Percentiles rank a stretch among this genome's conserved stretches.
Conservation (phyloP, 192 early-diverging fungal genomes). For the Podochytrium sp. region DNA sequence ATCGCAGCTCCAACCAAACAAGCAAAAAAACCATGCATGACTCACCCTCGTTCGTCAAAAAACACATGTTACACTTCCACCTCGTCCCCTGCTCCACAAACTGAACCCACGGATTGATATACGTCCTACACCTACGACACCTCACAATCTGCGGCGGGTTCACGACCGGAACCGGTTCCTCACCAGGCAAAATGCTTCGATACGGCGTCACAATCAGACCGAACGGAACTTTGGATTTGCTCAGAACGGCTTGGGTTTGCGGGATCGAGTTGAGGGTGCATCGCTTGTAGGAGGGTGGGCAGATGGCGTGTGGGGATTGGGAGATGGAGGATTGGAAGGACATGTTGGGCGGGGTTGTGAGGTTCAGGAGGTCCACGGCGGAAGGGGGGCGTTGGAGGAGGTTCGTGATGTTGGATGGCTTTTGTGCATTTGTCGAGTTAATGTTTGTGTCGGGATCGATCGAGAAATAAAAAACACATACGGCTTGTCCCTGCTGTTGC, state of each 20-base stretch:
- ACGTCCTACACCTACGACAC: conserved; percentile 92
- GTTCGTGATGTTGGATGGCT: conserved; percentile 7
- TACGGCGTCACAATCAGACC: conserved; percentile 92
- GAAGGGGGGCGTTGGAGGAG: conserved; percentile 19
- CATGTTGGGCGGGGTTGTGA: conserved; percentile 4
- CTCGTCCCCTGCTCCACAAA: conserved; percentile 95
- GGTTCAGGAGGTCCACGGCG: conserved; percentile 14
- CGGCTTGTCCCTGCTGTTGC: neutral
- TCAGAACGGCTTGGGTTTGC: conserved; percentile 76
- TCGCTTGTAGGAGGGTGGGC: conserved; percentile 81
- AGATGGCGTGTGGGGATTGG: conserved; percentile 60
- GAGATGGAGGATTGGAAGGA: conserved; percentile 43
- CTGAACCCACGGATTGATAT: conserved; percentile 95
- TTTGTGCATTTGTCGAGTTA: neutral
- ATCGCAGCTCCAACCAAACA: neutral
- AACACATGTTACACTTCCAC: conserved; percentile 97
- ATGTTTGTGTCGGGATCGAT: no score
- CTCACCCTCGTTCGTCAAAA: conserved; percentile 84
- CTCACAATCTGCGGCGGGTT: conserved; percentile 90
- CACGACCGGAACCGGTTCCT: conserved; percentile 83
- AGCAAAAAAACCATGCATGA: neutral
- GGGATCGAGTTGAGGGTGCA: conserved; percentile 91
- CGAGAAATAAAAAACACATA: neutral
- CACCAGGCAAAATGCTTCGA: conserved; percentile 69
- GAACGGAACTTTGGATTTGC: conserved; percentile 89